Conservation (phyloP, 2,329 filamentous ascomycete genomes). For the Eutypella sp. region DNA sequence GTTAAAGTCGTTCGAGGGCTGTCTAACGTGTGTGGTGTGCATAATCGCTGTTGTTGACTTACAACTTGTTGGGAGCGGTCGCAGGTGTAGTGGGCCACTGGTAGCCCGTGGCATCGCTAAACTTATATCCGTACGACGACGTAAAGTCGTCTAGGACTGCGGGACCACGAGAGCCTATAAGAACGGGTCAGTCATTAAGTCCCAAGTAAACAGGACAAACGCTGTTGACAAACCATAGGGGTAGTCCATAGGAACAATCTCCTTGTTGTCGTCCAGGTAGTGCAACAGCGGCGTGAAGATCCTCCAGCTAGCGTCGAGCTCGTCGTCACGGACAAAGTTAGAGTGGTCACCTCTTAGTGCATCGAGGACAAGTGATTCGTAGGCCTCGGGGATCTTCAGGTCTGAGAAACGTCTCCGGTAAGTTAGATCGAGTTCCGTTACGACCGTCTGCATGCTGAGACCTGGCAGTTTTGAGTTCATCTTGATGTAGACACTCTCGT, state of each 20-base stretch:
- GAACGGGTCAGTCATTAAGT: slow-evolving; percentile 17
- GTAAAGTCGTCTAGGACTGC: slow-evolving; percentile 98
- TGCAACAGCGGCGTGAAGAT: slow-evolving; percentile 97
- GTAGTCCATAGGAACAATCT: slow-evolving; percentile 99
- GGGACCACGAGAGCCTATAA: slow-evolving; percentile 84
- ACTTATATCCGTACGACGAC: slow-evolving; percentile 96
- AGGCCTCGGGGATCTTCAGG: slow-evolving; percentile 98
- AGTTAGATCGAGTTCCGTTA: slow-evolving; percentile 96
- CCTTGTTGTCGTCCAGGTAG: slow-evolving; percentile 98
- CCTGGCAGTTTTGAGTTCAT: slow-evolving; percentile 99
- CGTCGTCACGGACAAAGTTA: slow-evolving; percentile 97
- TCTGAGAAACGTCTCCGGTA: slow-evolving; percentile 98
- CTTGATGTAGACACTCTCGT: slow-evolving; percentile 99
- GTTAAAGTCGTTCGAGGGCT: slow-evolving; percentile 12
- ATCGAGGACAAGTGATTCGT: slow-evolving; percentile 95
- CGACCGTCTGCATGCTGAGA: slow-evolving; percentile 98
- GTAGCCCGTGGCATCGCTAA: slow-evolving; percentile 92
- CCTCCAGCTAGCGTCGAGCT: slow-evolving; percentile 96
- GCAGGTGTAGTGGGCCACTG: slow-evolving; percentile 84
- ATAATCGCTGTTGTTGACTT: slow-evolving; percentile 38
- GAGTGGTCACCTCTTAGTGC: slow-evolving; percentile 98
- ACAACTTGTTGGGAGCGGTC: slow-evolving; percentile 71
- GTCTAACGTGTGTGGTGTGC: slow-evolving; percentile 21
- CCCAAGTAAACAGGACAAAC: too few relatives aligned
- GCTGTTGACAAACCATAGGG: slow-evolving; percentile 73